Percentiles rank a stretch among this genome's conserved stretches.
Evolutionary conservation across 2,329 filamentous ascomycete genomes (phyloP).

Genomic region (Alternaria dauci): DNA sequence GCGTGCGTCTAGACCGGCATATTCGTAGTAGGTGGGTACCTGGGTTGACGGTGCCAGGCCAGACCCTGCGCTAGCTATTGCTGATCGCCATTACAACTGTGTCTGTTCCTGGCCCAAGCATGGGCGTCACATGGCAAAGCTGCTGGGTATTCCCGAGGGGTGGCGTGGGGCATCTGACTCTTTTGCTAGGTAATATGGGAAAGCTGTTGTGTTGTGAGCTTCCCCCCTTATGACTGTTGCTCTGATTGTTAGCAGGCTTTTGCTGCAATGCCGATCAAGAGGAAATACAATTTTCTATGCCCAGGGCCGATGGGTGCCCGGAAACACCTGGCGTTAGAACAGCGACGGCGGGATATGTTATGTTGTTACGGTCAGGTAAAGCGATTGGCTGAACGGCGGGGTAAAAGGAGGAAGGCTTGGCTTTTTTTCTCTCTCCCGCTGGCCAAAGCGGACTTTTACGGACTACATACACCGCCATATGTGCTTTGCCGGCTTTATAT

Average conservation of each 20-base stretch:
- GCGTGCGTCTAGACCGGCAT: slow-evolving; percentile 10
- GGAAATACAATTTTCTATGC: no score
- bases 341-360: neutral
- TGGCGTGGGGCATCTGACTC: neutral
- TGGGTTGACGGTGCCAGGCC: slow-evolving; percentile 7
- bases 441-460: neutral
- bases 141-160: slow-evolving; percentile 1
- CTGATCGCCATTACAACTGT: neutral
- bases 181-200: neutral
- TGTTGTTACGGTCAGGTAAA: slow-evolving; percentile 8
- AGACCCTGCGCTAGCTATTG: slow-evolving; percentile 7
- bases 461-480: slow-evolving; percentile 18
- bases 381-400: slow-evolving; percentile 7
- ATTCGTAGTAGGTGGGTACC: slow-evolving; percentile 5
- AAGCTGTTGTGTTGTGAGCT: neutral
- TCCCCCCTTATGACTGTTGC: neutral
- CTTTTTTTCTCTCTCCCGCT: neutral
- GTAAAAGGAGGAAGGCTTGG: slow-evolving; percentile 7
- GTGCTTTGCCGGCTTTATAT: slow-evolving; percentile 14
- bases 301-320: slow-evolving; percentile 2
- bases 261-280: neutral
- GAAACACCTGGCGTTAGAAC: slow-evolving; percentile 5
- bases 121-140: neutral
- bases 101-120: neutral
- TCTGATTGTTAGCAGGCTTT: neutral